Evolutionary conservation across 2,329 filamentous ascomycete genomes (phyloP), one percentile per base, ranked within the genome.

Genomic region (Aureobasidium sp.): DNA sequence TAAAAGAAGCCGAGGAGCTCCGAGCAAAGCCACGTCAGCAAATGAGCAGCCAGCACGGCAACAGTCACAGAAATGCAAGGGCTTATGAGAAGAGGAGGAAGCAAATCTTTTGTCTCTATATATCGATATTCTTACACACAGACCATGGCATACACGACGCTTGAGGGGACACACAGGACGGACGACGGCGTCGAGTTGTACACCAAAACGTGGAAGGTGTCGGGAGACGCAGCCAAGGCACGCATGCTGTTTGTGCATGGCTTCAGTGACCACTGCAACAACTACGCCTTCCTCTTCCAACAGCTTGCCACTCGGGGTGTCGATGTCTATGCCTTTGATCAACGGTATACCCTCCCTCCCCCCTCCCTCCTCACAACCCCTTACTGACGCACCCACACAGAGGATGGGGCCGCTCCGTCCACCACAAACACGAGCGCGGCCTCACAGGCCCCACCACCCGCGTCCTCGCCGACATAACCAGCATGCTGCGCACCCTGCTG

Each of bases 171-270:
- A 63, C 77, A 82, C 68, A 75, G 71, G 17, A 71, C 78, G 5
- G 73, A 76, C 29, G 83, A 84, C 69, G 79, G 79, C 60, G 70
- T 72, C 38, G 77, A 79, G 66, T 71, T 85, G 60, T 86, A 84
- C 71, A 83, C 81, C 42, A 85, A 85, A 69, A 83, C 80, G 23
- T 85, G 82, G 81, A 80, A 78, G 74, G 81, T 82, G 65, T 42
- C 49, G 13, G 37, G 31, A 2, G 40, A 46, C 19, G 27, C 40
- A 33, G 29, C 61, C 65, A 85, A 82, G 68, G 91, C 91, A 37
- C 88, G 88, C 66, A 73, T 95, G 53, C 79, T 94, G 67, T 88
- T 95, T 74, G 77, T 96, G 64, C 92, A 96, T 75, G 92, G 92
- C 68, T 96, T 92, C 79, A 90, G 85, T 72, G 92, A 96, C 74